Evolutionary conservation across 345 rosid species (phyloP), one percentile per base, ranked within the genome.

Genomic region (Murraya koenigii): DNA sequence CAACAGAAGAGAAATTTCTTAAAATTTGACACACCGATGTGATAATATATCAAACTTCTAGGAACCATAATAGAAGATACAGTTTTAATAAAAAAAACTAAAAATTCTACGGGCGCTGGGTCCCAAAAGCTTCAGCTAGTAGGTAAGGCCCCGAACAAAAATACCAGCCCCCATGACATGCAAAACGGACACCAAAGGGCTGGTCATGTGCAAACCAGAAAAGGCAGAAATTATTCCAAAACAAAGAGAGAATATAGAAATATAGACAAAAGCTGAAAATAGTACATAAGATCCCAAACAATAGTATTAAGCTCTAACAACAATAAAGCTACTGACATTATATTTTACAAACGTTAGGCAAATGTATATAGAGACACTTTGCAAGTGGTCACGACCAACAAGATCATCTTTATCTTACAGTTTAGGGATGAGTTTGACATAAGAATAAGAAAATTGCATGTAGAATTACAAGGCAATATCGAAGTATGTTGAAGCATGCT

Each of bases 361-460:
- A 10, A 59, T 39, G n/a, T 26, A 44, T 26, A 49, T 9, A 47
- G 22, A 69, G 49, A 69, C 36, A n/a, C 28, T 26, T n/a, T 23
- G 26, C 64, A 25, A 71, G 64, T 7, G 36, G 13, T 22, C n/a
- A 35, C 22, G n/a, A 56, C 75, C 35, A 33, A 22, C 63, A 6
- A 7, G 11, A 33, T 55, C 75, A 58, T n/a, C 35, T 58, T 35
- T 59, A 23, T 15, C 41, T 61, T 74, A 19, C 14, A 1, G 38
- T 38, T 17, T 60, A 28, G 38, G 38, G 20, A 70, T 19, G 39
- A 60, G 6, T 39, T 74, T 7, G 19, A 26, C 1, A 28, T 5
- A 39, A 26, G 68, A 60, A 74, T 6, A 61, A 28, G 39, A 60
- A 59, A 74, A 74, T 41, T 61, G 77, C 58, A 26, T 39, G 68